Conservation (phyloP, 495 filamentous ascomycete genomes). For the Ramalina intermedia region DNA sequence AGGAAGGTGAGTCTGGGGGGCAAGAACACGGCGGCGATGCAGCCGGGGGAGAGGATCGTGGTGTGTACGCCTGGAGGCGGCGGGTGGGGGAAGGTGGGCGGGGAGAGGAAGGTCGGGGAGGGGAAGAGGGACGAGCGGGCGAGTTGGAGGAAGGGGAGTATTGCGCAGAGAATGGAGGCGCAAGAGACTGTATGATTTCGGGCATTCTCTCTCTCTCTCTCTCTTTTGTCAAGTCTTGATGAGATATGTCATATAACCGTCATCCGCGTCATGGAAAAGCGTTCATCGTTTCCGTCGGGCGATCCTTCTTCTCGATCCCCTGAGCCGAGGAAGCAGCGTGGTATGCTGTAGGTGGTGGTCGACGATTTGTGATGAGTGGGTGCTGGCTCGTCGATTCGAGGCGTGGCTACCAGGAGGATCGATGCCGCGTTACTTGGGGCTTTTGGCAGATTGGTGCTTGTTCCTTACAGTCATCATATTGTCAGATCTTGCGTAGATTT, state of each 20-base stretch:
- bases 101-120: slow-evolving; percentile 8
- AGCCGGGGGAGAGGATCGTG: slow-evolving; percentile 75
- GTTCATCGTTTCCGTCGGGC: no score
- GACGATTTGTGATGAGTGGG: no score
- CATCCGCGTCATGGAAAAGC: no score
- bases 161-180: slow-evolving; percentile 14
- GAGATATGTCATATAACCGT: no score
- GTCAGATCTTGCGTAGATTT: no score
- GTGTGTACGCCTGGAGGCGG: slow-evolving; percentile 43
- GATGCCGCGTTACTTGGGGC: no score
- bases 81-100: slow-evolving; percentile 27
- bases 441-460: no score
- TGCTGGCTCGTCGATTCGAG: no score
- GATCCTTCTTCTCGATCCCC: no score
- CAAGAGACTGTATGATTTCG: slow-evolving; percentile 13
- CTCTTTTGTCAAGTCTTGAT: not conserved
- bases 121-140: slow-evolving; percentile 10
- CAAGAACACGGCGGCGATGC: slow-evolving; percentile 86
- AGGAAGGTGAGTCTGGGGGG: slow-evolving; percentile 71
- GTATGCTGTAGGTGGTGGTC: no score
- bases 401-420: no score
- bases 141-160: slow-evolving; percentile 16
- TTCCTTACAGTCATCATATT: not conserved
- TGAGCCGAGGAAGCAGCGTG: no score
- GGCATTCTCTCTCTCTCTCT: not conserved